Evolutionary conservation across 148 eudicot genomes (phyloP).

Genomic region (Pouteria glomerata): DNA sequence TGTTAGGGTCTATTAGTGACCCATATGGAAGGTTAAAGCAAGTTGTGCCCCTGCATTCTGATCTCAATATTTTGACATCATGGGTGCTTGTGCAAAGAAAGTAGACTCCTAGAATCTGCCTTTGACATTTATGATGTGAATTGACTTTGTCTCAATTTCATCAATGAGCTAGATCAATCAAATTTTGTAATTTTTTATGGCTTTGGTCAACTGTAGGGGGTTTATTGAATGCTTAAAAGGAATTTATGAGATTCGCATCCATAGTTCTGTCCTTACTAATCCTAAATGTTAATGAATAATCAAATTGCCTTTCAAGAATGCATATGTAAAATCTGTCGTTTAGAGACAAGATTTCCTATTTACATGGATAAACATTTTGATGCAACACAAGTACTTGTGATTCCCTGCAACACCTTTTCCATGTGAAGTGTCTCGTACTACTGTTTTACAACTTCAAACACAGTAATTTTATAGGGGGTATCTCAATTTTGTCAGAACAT

Average conservation of each 20-base stretch:
- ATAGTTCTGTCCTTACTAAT: neutral
- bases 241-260: neutral
- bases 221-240: neutral
- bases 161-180: neutral
- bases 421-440: neutral
- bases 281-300: neutral
- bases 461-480: neutral
- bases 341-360: neutral
- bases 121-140: neutral
- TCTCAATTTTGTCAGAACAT: neutral
- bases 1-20: neutral
- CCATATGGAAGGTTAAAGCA: neutral
- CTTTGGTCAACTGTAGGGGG: neutral
- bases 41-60: neutral
- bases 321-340: neutral
- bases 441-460: neutral
- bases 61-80: neutral
- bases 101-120: neutral
- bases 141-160: neutral
- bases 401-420: neutral
- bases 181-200: neutral
- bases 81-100: neutral
- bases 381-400: neutral
- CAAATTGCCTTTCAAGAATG: neutral
- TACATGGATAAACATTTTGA: neutral